Conservation (phyloP, 495 filamentous ascomycete genomes). For the Endocarpon pusillum region DNA sequence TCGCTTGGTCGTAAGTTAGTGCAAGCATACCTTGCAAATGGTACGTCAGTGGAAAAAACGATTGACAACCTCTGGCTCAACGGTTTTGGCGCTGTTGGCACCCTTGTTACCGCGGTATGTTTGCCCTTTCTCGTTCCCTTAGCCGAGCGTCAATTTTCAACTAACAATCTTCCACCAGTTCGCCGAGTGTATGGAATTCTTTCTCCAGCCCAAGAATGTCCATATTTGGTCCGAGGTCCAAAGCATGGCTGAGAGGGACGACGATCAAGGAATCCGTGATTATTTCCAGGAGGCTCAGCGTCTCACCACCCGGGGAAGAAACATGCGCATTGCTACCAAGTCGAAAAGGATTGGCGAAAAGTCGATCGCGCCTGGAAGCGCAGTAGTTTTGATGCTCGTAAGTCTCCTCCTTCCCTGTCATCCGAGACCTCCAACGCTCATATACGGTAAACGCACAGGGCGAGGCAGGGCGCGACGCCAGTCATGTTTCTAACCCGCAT, state of each 20-base stretch:
- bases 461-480: too few species aligned
- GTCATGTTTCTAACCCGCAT: too few species aligned
- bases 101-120: slow-evolving; percentile 17
- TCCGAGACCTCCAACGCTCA: too few species aligned
- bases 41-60: slow-evolving; percentile 16
- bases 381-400: too few species aligned
- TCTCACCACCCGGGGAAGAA: background rate
- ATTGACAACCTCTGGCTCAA: slow-evolving; percentile 18
- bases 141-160: too few species aligned
- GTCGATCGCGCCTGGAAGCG: background rate
- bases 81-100: slow-evolving; percentile 20
- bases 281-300: background rate
- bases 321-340: background rate
- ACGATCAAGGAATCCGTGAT: background rate
- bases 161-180: too few species aligned
- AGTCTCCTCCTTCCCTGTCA: too few species aligned
- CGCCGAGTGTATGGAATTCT: background rate
- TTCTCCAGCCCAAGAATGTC: background rate
- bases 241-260: background rate
- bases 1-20: too few species aligned
- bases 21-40: too few species aligned
- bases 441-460: too few species aligned
- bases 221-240: background rate
- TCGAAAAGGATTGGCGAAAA: background rate
- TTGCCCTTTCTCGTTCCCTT: too few species aligned